Base-by-base conservation (phyloP, 177 flowering plant species). In the Vitis hybrid region DNA sequence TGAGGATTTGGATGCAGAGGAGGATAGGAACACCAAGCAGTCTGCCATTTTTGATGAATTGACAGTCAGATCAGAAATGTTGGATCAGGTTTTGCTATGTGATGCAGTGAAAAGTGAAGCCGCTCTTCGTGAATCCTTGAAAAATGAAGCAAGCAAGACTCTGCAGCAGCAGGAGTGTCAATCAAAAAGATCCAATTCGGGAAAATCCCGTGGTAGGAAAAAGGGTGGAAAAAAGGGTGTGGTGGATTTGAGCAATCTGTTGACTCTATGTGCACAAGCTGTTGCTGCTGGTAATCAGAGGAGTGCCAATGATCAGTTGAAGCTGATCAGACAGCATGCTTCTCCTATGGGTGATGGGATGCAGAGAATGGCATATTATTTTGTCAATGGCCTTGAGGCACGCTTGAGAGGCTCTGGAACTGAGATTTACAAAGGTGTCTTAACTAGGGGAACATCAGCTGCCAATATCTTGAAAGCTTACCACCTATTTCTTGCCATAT, bases 371-470 rank as follows among this genome's bases (percentile, higher is more conserved):
- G 88, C 88, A 6, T 80, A 77, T 58, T 82, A 80, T 65, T 86
- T 88, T 74, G 86, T 85, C 3, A 61, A 80, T 66, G 91, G 86
- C 17, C 87, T 88, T 15, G 88, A 88, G 74, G 88, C 89, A 49
- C 88, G 91, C 6, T 48, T 84, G 60, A 83, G 85, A 68, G 91
- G 91, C 1, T 71, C 77, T 3, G 88, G 86, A 18, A 78, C 84
- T 32, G 70, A 75, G 60, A 62, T 78, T 9, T 81, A 80, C 62
- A 71, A 15, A 7, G 71, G 70, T 18, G 45, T 74, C 5, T 34
- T 79, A 14, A 14, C 54, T 4, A 60, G 59, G 54, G 74, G 7
- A 39, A 39, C 69, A 45, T 76, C 83, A 11, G 88, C 89, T 70
- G 83, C 84, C 30, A 83, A 84, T 72, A 32, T 83, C 52, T 78